Conservation (phyloP, 1,139 yeast genomes). For the Yamadazyma triangularis region DNA sequence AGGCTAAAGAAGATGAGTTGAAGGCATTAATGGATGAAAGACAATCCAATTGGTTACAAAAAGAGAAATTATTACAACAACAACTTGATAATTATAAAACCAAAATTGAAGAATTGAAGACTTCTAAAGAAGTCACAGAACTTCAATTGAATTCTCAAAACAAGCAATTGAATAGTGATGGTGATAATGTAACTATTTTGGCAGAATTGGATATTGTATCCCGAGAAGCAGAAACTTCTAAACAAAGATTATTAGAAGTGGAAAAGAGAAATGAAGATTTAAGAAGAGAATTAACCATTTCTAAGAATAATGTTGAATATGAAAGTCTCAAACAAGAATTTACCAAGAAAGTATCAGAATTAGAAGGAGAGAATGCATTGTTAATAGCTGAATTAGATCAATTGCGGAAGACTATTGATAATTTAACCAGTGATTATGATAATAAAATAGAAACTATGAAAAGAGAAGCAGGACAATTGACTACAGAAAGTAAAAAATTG, state of each 20-base stretch:
- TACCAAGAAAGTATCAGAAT: slow-evolving; percentile 43
- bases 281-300: slow-evolving; percentile 56
- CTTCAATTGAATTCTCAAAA: slow-evolving; percentile 44
- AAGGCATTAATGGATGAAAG: slow-evolving; percentile 58
- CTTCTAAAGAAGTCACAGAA: slow-evolving; percentile 51
- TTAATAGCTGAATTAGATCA: slow-evolving; percentile 62
- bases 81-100: slow-evolving; percentile 45
- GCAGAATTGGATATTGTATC: slow-evolving; percentile 63
- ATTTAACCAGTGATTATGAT: slow-evolving; percentile 29
- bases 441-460: slow-evolving; percentile 29
- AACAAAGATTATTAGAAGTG: slow-evolving; percentile 62
- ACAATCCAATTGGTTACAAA: slow-evolving; percentile 54
- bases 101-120: slow-evolving; percentile 51
- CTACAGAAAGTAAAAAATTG: slow-evolving; percentile 47
- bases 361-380: slow-evolving; percentile 65
- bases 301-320: slow-evolving; percentile 41
- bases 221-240: slow-evolving; percentile 72
- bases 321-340: slow-evolving; percentile 29
- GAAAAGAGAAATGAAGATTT: slow-evolving; percentile 77
- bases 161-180: slow-evolving; percentile 14
- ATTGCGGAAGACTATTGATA: slow-evolving; percentile 30
- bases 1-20: slow-evolving; percentile 63
- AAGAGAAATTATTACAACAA: slow-evolving; percentile 40
- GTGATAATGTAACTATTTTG: slow-evolving; percentile 20
- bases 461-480: slow-evolving; percentile 46